Conservation (phyloP, 495 filamentous ascomycete genomes). For the Thermochaetoides thermophila region DNA sequence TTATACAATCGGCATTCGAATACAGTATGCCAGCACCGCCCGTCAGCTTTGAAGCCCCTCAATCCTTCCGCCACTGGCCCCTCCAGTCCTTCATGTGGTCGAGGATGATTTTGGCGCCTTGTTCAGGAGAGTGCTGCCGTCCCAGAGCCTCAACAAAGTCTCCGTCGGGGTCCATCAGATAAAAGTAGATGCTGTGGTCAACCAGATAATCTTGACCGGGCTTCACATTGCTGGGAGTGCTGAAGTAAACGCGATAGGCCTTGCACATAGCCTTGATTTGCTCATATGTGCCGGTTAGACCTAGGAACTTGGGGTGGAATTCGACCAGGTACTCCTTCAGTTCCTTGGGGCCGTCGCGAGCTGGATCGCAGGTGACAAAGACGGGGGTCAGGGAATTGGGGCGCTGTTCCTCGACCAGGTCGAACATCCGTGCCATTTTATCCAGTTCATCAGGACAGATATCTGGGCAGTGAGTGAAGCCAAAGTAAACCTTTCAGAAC, state of each 20-base stretch:
- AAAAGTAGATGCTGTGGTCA: constrained; percentile 98
- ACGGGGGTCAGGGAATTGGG: constrained; percentile 42
- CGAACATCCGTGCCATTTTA: constrained; percentile 91
- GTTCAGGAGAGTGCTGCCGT: constrained; percentile 78
- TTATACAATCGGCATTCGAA: too few species aligned
- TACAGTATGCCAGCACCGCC: too few species aligned
- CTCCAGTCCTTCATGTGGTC: constrained; percentile 89
- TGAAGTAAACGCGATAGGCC: constrained; percentile 92
- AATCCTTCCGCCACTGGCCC: constrained; percentile 20
- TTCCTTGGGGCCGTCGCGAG: constrained; percentile 71
- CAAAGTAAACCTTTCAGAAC: constrained; percentile 67
- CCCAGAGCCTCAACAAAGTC: constrained; percentile 97
- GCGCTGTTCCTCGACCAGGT: constrained; percentile 46
- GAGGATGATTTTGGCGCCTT: constrained; percentile 68
- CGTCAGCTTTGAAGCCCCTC: too few species aligned
- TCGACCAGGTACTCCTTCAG: constrained; percentile 74
- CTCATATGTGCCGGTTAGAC: constrained; percentile 84
- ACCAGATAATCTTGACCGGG: constrained; percentile 93
- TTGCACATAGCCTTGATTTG: constrained; percentile 86
- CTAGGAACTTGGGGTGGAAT: constrained; percentile 80
- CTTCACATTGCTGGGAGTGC: constrained; percentile 73
- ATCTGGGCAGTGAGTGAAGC: constrained; percentile 95
- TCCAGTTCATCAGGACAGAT: constrained; percentile 98
- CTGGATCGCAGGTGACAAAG: constrained; percentile 93
- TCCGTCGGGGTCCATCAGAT: constrained; percentile 95